These are phyloP conservation scores for slime mould (Dictyostelium discoideum) DNA, from an alignment of 78 protist species.

Conservation along the genomic window dicty_2.7 NC_007088.5:1892501-1893000, in stretches of 20 bases:
- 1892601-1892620: constrained; percentile 71
- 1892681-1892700: constrained; percentile 38
- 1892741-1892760: constrained; percentile 44
- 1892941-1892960: not conserved
- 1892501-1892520: not conserved
- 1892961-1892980: constrained; percentile 16
- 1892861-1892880: constrained; percentile 34
- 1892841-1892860: constrained; percentile 18
- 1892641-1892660: constrained; percentile 28
- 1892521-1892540: not conserved
- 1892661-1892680: constrained; percentile 37
- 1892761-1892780: constrained; percentile 70
- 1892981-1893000: constrained; percentile 77
- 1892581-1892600: not conserved
- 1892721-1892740: constrained; percentile 40
- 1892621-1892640: constrained; percentile 57
- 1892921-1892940: not conserved
- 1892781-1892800: constrained; percentile 54
- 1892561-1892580: not conserved
- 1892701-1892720: constrained; percentile 59
- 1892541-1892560: not conserved
- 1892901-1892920: not conserved
- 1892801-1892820: constrained; percentile 54
- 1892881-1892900: not conserved
- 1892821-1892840: constrained; percentile 63